Base-by-base conservation (phyloP, 139 green algal genomes). In the Spirogloea muscicola region DNA sequence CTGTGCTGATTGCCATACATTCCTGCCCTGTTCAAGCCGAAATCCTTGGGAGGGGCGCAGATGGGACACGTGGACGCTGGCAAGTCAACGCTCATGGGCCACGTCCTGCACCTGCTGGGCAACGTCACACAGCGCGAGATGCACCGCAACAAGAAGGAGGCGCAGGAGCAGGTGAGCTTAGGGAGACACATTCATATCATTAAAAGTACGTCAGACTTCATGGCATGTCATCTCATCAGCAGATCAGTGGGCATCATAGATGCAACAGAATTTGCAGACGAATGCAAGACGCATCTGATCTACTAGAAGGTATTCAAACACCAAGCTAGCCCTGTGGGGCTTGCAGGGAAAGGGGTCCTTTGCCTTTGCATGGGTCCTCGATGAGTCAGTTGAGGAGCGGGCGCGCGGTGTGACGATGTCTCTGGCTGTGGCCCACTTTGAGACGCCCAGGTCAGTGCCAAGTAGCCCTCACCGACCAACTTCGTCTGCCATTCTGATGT, bases 31-130 rank as follows among this genome's bases (percentile, higher is more conserved):
- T 21, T 31, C n/a, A 55, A 55, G n/a, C n/a, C 21, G 46, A 21
- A 55, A n/a, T 62, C 7, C 9, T 62, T 62, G 49, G 49, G 49
- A 59, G 48, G 18, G 31, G 10, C 25, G 6, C 65, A 74, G 58
- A 62, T 98, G 61, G 94, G 94, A 0, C 94, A 98, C 71, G 94
- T 98, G 58, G 94, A 98, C 69, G 91, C 93, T 0, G 94, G 84
- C 3, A 88, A 88, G 65, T 81, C 66, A 2, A 88, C 84, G 55
- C 61, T 88, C 1, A 82, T 96, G 89, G 94, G 94, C 13, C 85
- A 68, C 25, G 18, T 85, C 27, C 51, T 93, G 33, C 58, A 87
- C 31, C 69, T 71, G 18, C 37, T 87, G 2, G 82, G 72, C 2
- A 38, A 41, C 5, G 76, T 92, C 16, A 72, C 48, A 34, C 68